Evolutionary conservation across 768 basidiomycete species (phyloP).

Genomic region (Pleurotus eryngii): DNA sequence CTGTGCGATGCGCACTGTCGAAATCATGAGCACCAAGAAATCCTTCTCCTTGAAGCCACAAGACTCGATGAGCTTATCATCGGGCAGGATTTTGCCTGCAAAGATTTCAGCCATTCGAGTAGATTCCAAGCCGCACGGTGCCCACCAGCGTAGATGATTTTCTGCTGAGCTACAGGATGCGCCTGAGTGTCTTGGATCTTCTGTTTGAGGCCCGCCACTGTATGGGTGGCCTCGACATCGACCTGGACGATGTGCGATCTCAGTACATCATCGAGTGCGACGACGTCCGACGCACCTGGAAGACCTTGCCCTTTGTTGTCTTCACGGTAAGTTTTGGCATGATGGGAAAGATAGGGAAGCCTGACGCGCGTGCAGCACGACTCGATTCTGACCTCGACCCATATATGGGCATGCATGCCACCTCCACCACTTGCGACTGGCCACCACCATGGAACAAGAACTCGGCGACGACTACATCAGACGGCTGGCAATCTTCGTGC

Average conservation of each 20-base stretch:
- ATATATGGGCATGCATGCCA: background rate
- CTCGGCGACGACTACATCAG: constrained; percentile 76
- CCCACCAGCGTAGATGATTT: constrained; percentile 92
- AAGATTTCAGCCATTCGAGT: background rate
- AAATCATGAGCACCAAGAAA: constrained; percentile 98
- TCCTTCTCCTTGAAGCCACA: constrained; percentile 97
- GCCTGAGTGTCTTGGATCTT: constrained; percentile 80
- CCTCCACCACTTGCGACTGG: constrained; percentile 13
- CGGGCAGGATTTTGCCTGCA: constrained; percentile 85
- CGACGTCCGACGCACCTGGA: constrained; percentile 47
- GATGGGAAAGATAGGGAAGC: constrained; percentile 15
- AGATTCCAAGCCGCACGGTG: background rate
- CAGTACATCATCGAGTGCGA: no score
- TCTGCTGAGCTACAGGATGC: constrained; percentile 73
- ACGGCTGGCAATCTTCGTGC: constrained; percentile 66
- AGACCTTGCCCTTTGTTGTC: constrained; percentile 91
- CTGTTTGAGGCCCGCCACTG: constrained; percentile 74
- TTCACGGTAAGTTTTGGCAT: constrained; percentile 93
- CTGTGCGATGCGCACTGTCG: constrained; percentile 60
- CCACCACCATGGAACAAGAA: constrained; percentile 37
- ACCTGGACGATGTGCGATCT: constrained; percentile 38
- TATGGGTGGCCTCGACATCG: constrained; percentile 74
- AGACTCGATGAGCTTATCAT: constrained; percentile 84
- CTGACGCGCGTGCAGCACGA: background rate
- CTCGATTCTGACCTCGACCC: constrained; percentile 7